Conservation (phyloP, 352 stramenopile genomes). For the Lagenidium sp. region DNA sequence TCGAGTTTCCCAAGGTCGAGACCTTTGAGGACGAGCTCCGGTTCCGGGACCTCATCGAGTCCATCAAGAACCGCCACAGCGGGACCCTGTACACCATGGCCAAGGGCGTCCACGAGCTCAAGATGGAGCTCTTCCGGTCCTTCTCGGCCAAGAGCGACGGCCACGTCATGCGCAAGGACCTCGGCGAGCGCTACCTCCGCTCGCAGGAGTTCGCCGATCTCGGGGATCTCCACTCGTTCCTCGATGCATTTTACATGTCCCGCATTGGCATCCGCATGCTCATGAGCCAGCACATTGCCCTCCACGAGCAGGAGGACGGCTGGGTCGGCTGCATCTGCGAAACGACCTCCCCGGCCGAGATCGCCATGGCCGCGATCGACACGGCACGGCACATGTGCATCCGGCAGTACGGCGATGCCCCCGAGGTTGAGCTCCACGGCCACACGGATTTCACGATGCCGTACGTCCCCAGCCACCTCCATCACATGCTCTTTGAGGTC, state of each 20-base stretch:
- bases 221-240: conserved; percentile 94
- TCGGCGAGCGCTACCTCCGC: conserved; percentile 58
- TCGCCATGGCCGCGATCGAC: conserved; percentile 95
- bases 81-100: conserved; percentile 99
- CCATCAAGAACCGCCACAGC: conserved; percentile 97
- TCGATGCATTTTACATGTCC: conserved; percentile 99
- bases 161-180: conserved; percentile 25
- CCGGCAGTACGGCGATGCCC: conserved; percentile 98
- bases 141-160: conserved; percentile 39
- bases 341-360: conserved; percentile 93
- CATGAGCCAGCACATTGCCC: conserved; percentile 98
- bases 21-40: conserved; percentile 82
- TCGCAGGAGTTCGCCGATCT: conserved; percentile 87
- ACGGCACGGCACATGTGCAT: conserved; percentile 99
- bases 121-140: conserved; percentile 78
- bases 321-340: conserved; percentile 94
- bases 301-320: conserved; percentile 86
- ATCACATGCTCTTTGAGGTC: conserved; percentile 99
- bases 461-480: conserved; percentile 92
- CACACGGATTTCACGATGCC: conserved; percentile 98
- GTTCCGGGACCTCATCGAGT: conserved; percentile 93
- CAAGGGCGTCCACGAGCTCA: conserved; percentile 97
- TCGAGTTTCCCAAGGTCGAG: conserved; percentile 77
- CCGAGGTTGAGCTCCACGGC: conserved; percentile 97
- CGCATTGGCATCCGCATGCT: conserved; percentile 99